A percentile compares a stretch with the other conserved stretches of the same genome.
phyloP scores from a whole-genome alignment of 768 basidiomycete genomes.

The Termitomyces sp. region DNA sequence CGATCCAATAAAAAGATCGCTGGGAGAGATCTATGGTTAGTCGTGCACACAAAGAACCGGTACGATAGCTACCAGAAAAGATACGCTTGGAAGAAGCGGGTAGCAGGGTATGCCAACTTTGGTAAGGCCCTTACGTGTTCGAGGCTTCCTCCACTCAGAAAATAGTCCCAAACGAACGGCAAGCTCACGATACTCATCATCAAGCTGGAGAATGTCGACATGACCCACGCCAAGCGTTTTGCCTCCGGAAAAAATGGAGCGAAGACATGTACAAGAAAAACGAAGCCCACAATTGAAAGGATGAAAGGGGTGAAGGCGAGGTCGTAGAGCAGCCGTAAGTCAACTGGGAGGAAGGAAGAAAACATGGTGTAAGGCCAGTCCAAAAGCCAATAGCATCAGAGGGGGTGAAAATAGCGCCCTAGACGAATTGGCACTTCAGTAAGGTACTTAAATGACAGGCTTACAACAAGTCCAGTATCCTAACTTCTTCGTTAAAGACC shows the following conservation, averaged over 20 bases:
- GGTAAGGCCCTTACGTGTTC: neutral
- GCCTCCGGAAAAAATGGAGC: neutral
- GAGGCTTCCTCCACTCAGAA: constrained; percentile 1
- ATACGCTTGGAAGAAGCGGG: constrained; percentile 8
- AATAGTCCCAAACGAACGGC: constrained; percentile 4
- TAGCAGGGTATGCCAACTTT: neutral
- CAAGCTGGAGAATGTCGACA: constrained; percentile 10
- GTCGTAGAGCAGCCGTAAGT: neutral
- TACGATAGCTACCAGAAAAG: neutral
- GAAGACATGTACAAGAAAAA: neutral
- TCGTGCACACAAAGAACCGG: neutral
- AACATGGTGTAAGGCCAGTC: neutral
- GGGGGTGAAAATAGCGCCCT: neutral
- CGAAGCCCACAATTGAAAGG: neutral
- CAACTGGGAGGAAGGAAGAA: neutral
- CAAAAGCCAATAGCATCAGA: neutral
- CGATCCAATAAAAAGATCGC: constrained; percentile 40
- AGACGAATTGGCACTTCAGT: neutral
- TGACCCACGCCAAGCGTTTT: constrained; percentile 12
- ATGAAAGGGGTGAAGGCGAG: neutral
- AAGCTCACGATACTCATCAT: constrained; percentile 2
- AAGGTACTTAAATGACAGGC: neutral
- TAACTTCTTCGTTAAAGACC: neutral
- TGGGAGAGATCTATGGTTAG: constrained; percentile 9
- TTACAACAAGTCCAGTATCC: neutral